A percentile compares a stretch with the other conserved stretches of the same genome.
phyloP scores from a whole-genome alignment of 257 asterid genomes.

The Penstemon eatonii region DNA sequence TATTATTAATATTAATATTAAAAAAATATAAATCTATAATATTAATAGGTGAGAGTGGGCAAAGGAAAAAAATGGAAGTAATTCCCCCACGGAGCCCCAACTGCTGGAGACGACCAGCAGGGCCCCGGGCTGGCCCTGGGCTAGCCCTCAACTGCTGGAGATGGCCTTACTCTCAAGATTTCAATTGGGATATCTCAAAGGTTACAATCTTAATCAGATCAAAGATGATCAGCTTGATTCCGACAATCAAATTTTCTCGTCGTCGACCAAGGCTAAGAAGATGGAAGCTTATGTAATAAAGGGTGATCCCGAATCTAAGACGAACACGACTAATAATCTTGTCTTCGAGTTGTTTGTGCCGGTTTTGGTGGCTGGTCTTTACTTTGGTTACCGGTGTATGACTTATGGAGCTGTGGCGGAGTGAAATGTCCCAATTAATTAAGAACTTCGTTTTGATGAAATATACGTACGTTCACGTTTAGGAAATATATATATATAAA shows the following conservation, averaged over 20 bases:
- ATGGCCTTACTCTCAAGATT: conserved; percentile 31
- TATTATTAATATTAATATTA: too few species aligned
- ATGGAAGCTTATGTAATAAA: conserved; percentile 37
- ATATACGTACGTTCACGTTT: too few species aligned
- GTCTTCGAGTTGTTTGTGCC: conserved; percentile 32
- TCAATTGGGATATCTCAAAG: conserved; percentile 39
- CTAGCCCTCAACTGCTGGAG: too few species aligned
- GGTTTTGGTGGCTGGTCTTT: conserved; percentile 27
- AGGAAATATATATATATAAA: too few species aligned
- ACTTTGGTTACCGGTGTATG: conserved; percentile 28
- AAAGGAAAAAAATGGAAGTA: too few species aligned
- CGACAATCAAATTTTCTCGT: conserved; percentile 8
- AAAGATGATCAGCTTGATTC: background rate
- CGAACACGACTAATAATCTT: background rate
- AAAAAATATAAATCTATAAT: too few species aligned
- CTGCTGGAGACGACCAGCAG: too few species aligned
- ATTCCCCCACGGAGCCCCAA: too few species aligned
- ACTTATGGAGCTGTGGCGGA: background rate
- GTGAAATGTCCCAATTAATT: too few species aligned
- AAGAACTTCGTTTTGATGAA: too few species aligned
- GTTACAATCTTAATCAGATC: conserved; percentile 5
- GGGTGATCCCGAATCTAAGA: conserved; percentile 13
- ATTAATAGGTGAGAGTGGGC: too few species aligned
- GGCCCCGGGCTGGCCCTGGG: too few species aligned
- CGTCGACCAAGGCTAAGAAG: conserved; percentile 26